Conservation (phyloP, 345 rosid genomes). For the Dimocarpus longan region DNA sequence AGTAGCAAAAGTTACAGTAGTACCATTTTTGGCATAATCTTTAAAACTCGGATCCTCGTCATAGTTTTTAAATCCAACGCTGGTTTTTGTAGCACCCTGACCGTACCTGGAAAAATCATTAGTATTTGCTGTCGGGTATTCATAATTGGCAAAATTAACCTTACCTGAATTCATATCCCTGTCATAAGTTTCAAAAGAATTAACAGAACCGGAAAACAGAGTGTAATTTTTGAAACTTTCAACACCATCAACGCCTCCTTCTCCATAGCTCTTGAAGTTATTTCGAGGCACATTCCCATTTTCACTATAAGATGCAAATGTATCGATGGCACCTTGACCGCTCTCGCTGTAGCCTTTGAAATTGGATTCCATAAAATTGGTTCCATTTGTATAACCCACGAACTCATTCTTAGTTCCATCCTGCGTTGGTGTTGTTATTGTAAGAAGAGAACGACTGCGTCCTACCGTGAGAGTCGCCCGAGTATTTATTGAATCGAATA, state of each 20-base stretch:
- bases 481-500: conserved; percentile 57
- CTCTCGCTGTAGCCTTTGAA: conserved; percentile 64
- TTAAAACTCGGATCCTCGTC: no score
- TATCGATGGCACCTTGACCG: conserved; percentile 55
- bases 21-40: neutral
- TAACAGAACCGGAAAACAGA: no score
- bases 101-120: no score
- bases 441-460: conserved; percentile 59
- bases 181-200: no score
- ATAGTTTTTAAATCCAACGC: no score
- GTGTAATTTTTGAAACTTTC: no score
- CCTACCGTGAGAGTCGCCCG: conserved; percentile 46
- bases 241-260: neutral
- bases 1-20: neutral
- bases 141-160: neutral
- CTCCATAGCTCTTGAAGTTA: conserved; percentile 59
- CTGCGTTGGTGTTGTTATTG: conserved; percentile 55
- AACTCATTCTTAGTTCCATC: conserved; percentile 59
- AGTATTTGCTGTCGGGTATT: no score
- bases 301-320: conserved; percentile 64
- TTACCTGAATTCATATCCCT: no score
- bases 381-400: conserved; percentile 44
- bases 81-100: no score
- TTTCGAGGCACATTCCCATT: conserved; percentile 67
- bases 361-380: conserved; percentile 69